A percentile compares a stretch with the other conserved stretches of the same genome.
Conservation (phyloP, 2,329 filamentous ascomycete species). For the Penicillium sp. region DNA sequence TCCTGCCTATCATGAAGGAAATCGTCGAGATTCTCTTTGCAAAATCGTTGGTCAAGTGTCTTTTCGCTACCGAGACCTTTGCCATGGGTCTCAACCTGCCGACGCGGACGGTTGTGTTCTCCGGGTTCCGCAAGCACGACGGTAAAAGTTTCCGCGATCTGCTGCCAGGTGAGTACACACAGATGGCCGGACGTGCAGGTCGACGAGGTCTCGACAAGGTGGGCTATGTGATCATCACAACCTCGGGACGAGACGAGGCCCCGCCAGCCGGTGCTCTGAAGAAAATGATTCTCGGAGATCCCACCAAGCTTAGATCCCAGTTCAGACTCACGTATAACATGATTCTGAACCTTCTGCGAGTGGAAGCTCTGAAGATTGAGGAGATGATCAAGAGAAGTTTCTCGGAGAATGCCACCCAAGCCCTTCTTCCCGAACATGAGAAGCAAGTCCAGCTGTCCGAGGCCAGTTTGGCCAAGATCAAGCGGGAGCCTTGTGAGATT, state of each 20-base stretch:
- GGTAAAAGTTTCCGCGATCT: conserved; percentile 88
- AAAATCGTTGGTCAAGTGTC: conserved; percentile 88
- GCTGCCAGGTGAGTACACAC: conserved; percentile 92
- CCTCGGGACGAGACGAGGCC: conserved; percentile 76
- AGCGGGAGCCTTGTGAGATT: conserved; percentile 75
- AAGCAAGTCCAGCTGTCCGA: conserved; percentile 91
- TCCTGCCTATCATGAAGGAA: conserved; percentile 95
- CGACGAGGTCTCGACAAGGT: conserved; percentile 89
- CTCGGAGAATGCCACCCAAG: conserved; percentile 95
- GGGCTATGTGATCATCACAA: conserved; percentile 91
- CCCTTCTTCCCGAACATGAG: conserved; percentile 89
- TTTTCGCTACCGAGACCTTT: conserved; percentile 97
- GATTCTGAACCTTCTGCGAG: conserved; percentile 92
- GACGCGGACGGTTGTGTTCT: conserved; percentile 95
- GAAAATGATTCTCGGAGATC: conserved; percentile 94
- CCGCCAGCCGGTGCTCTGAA: conserved; percentile 79
- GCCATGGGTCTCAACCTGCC: conserved; percentile 97
- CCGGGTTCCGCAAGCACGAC: conserved; percentile 94
- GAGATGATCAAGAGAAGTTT: conserved; percentile 99
- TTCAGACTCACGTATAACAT: conserved; percentile 99
- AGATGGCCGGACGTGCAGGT: conserved; percentile 95
- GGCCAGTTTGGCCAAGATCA: conserved; percentile 85
- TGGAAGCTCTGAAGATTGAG: conserved; percentile 96
- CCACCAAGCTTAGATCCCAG: conserved; percentile 91
- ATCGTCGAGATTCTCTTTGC: conserved; percentile 96